Base-by-base conservation (phyloP, 164 flowering plant genomes). In the Paratinospora sagittata region DNA sequence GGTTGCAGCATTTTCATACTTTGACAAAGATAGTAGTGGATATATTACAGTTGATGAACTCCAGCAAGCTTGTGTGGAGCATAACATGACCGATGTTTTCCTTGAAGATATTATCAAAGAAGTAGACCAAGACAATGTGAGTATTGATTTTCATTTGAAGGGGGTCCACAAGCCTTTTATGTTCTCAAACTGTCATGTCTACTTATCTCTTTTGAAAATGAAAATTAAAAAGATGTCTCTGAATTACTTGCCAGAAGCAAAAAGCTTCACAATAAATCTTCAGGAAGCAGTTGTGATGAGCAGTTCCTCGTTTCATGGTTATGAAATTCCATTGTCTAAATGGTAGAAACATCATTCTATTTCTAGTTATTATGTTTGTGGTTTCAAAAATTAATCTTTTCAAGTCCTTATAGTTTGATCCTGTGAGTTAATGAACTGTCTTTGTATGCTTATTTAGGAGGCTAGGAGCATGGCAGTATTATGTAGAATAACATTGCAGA, bases 1-100 rank as follows among this genome's bases (percentile, higher is more conserved):
- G 19, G 92, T 79, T 78, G 89, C 75, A 33, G 99, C 99, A 43
- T 95, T 95, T 63, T 84, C 90, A 75, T 89, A 88, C 78, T 95
- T 95, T 82, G 99, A 95, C 82, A 81, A 88, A 81, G 99, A 95
- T 81, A 88, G 84, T 68, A 95, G 99, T 87, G 99, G 99, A 97
- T 95, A 82, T 72, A 93, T 93, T 63, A 93, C 98, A 19, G 88
- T 88, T 55, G 98, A 93, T 81, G 98, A 93, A 74, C 93, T 93
- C 72, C 98, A 91, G 78, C 93, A 93, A 76, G 98, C 97, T 41
- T 93, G 97, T 74, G 75, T 77, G 23, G 98, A 93, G 65, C 98
- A 91, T 75, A 81, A 85, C 76, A 86, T 93, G 90, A 85, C 86
- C 0, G 98, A 93, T 80, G 90, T 87, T 58, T 76, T 73, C 30